Evolutionary conservation across 2,329 filamentous ascomycete genomes (phyloP).

Genomic region (Exophiala alcalophila): DNA sequence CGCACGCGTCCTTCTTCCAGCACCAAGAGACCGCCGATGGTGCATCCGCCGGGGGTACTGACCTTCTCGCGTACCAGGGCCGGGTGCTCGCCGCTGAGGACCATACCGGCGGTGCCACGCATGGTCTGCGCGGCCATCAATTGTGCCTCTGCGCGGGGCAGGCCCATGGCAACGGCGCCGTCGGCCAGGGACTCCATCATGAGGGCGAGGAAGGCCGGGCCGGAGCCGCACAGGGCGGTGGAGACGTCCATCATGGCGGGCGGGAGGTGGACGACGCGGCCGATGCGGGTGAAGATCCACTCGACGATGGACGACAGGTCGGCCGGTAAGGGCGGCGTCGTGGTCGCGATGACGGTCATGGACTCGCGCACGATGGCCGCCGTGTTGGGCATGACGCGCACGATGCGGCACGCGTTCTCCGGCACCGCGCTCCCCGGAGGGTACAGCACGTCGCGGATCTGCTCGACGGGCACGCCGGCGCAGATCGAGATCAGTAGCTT

Average conservation of each 20-base stretch:
- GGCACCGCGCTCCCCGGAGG: conserved; percentile 47
- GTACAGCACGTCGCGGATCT: conserved; percentile 55
- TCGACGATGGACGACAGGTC: conserved; percentile 46
- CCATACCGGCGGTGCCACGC: conserved; percentile 57
- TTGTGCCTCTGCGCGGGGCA: conserved; percentile 58
- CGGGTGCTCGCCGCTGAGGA: conserved; percentile 59
- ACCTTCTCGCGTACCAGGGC: conserved; percentile 60
- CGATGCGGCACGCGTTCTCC: conserved; percentile 53
- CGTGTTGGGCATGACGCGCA: conserved; percentile 82
- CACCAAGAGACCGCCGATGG: conserved; percentile 59
- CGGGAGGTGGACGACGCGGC: conserved; percentile 32
- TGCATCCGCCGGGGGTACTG: conserved; percentile 61
- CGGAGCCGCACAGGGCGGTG: conserved; percentile 47
- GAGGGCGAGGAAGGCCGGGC: conserved; percentile 60
- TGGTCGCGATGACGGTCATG: conserved; percentile 74
- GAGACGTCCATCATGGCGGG: conserved; percentile 31
- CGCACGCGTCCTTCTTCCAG: conserved; percentile 76
- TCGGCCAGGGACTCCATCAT: conserved; percentile 60
- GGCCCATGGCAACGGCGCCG: conserved; percentile 61
- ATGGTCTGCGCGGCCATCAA: conserved; percentile 62
- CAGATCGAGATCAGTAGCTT: conserved; percentile 81
- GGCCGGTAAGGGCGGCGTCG: conserved; percentile 46
- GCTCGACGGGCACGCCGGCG: conserved; percentile 68
- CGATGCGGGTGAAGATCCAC: conserved; percentile 57
- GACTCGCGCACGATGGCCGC: conserved; percentile 73